Conservation (phyloP, 495 filamentous ascomycete species). For the Aspergillus nanangensis region DNA sequence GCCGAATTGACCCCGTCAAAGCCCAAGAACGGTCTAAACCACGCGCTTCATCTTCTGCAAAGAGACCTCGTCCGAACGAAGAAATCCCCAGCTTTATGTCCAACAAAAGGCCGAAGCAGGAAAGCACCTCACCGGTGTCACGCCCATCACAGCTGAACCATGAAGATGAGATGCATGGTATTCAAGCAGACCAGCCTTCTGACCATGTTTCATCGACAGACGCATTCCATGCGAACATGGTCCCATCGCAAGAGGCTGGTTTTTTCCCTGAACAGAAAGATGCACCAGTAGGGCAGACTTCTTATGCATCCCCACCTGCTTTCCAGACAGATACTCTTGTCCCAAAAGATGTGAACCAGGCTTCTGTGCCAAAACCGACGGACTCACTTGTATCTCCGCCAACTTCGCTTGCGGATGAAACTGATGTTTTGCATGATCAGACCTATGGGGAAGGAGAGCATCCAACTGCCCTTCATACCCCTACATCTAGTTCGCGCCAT, state of each 20-base stretch:
- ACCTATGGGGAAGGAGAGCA: conserved; percentile 35
- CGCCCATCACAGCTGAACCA: conserved; percentile 18
- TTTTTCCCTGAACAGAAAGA: conserved; percentile 16
- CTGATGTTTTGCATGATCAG: conserved; percentile 34
- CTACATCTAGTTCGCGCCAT: conserved; percentile 45
- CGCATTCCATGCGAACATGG: conserved; percentile 8
- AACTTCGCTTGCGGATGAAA: conserved; percentile 46
- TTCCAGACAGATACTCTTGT: conserved; percentile 32
- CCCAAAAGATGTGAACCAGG: conserved; percentile 24
- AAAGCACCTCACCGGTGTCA: conserved; percentile 31
- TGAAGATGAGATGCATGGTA: conserved; percentile 8
- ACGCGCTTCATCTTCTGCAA: conserved; percentile 44
- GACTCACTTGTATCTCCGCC: conserved; percentile 49
- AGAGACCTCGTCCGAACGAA: conserved; percentile 43
- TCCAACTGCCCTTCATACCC: conserved; percentile 31
- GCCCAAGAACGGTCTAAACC: conserved; percentile 56
- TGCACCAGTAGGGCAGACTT: conserved; percentile 15
- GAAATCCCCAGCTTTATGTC: conserved; percentile 20
- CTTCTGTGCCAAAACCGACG: conserved; percentile 31
- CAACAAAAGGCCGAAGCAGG: conserved; percentile 37
- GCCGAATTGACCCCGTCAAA: conserved; percentile 59
- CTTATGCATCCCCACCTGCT: conserved; percentile 37
- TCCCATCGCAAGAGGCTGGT: conserved; percentile 9
- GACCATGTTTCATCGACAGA: conserved; percentile 3
- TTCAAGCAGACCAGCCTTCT: conserved; percentile 9